Evolutionary conservation across 495 filamentous ascomycete genomes (phyloP).

Genomic region (Neurospora sp.): DNA sequence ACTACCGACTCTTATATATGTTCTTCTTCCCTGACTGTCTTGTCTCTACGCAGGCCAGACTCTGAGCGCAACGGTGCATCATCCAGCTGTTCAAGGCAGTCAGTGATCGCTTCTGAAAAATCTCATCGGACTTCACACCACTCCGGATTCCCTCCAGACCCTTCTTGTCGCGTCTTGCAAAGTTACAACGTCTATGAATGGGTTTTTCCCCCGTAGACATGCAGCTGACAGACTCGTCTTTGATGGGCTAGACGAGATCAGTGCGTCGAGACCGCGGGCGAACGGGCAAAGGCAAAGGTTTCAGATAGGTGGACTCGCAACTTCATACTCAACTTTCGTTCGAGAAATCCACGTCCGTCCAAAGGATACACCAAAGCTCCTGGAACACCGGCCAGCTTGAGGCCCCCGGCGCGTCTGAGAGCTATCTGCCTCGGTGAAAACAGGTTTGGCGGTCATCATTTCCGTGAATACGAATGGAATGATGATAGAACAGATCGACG

Average conservation of each 20-base stretch:
- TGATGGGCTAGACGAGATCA: not conserved
- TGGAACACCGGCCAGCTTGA: not conserved
- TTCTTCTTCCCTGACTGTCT: too few species aligned
- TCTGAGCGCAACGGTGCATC: too few species aligned
- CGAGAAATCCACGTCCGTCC: not conserved
- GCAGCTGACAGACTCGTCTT: not conserved
- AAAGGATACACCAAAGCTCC: not conserved
- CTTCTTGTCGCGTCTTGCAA: not conserved
- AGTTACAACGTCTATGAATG: not conserved
- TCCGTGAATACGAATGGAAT: not conserved
- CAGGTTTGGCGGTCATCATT: not conserved
- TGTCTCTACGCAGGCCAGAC: too few species aligned
- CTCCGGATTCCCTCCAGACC: too few species aligned
- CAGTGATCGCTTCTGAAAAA: too few species aligned
- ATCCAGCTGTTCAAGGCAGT: too few species aligned
- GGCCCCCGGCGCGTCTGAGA: not conserved
- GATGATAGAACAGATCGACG: not conserved
- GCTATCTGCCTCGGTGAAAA: not conserved
- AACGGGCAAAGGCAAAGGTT: not conserved
- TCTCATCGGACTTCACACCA: not conserved
- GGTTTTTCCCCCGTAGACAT: not conserved
- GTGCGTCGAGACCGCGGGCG: not conserved
- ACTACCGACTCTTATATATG: too few species aligned
- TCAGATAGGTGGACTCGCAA: not conserved
- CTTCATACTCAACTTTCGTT: not conserved